Evolutionary conservation across 2,329 filamentous ascomycete genomes (phyloP).

Genomic region (Aspergillus calidoustus): DNA sequence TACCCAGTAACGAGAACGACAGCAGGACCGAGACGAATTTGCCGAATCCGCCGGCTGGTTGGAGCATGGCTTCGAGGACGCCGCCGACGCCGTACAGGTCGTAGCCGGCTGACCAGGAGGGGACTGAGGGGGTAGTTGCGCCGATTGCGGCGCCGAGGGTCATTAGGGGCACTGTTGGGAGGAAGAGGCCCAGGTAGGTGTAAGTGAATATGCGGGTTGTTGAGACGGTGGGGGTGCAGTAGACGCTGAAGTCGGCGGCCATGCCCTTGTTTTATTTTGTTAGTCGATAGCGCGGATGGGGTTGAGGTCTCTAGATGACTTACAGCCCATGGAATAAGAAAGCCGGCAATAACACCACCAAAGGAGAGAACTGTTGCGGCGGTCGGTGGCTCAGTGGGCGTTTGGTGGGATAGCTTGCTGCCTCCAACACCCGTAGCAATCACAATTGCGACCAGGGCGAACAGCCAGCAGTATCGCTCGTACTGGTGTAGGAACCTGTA

Average conservation of each 20-base stretch:
- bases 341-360: conserved; percentile 16
- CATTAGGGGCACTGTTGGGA: conserved; percentile 18
- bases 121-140: not conserved
- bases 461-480: conserved; percentile 19
- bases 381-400: conserved; percentile 7
- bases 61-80: conserved; percentile 16
- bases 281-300: no score
- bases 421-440: conserved; percentile 16
- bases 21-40: conserved; percentile 17
- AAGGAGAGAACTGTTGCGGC: conserved; percentile 14
- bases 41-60: conserved; percentile 13
- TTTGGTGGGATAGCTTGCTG: not conserved
- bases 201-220: conserved; percentile 17
- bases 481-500: conserved; percentile 18
- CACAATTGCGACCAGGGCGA: conserved; percentile 13
- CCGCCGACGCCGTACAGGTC: conserved; percentile 11
- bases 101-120: conserved; percentile 10
- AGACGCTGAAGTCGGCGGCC: conserved; percentile 16
- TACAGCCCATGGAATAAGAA: conserved; percentile 19
- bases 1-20: conserved; percentile 13
- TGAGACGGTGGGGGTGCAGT: conserved; percentile 15
- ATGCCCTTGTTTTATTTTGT: no score
- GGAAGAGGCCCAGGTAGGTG: conserved; percentile 16
- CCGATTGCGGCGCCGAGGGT: conserved; percentile 16
- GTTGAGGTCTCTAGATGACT: no score